phyloP scores from a whole-genome alignment of 2,329 filamentous ascomycete genomes.

The Zarea fungicola region DNA sequence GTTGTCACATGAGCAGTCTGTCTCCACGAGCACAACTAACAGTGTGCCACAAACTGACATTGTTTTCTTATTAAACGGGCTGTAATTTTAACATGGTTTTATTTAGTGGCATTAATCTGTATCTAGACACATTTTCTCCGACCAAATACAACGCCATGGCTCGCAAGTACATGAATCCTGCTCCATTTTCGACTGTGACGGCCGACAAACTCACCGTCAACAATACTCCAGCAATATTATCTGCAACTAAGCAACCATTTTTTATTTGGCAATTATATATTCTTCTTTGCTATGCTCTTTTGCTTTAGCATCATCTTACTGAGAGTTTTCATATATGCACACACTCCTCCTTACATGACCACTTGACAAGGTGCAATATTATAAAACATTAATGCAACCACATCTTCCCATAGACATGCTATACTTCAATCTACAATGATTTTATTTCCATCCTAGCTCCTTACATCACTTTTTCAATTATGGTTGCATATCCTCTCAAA shows the following conservation, averaged over 20 bases:
- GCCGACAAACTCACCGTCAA: too few species aligned
- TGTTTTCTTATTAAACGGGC: too few species aligned
- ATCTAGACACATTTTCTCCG: too few species aligned
- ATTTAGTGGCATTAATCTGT: neutral
- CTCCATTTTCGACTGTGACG: too few species aligned
- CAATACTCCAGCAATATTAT: too few species aligned
- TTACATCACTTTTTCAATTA: neutral
- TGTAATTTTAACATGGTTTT: neutral
- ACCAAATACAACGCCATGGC: too few species aligned
- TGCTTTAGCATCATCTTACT: neutral
- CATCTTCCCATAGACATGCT: neutral
- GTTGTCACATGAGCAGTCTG: conserved; percentile 10
- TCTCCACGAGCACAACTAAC: conserved; percentile 2
- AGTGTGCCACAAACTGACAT: neutral
- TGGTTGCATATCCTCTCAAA: conserved; percentile 32
- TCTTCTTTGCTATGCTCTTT: conserved; percentile 1
- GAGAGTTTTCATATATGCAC: conserved; percentile 2
- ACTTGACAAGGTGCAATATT: conserved; percentile 8
- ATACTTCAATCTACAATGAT: conserved; percentile 7
- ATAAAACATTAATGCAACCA: conserved; percentile 10
- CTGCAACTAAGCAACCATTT: too few species aligned
- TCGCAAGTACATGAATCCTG: too few species aligned
- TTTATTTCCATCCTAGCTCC: neutral
- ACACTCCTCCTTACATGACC: conserved; percentile 2
- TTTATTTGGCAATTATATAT: conserved; percentile 8